phyloP scores from a whole-genome alignment of 2,329 filamentous ascomycete genomes.

The Sporothrix phasma region DNA sequence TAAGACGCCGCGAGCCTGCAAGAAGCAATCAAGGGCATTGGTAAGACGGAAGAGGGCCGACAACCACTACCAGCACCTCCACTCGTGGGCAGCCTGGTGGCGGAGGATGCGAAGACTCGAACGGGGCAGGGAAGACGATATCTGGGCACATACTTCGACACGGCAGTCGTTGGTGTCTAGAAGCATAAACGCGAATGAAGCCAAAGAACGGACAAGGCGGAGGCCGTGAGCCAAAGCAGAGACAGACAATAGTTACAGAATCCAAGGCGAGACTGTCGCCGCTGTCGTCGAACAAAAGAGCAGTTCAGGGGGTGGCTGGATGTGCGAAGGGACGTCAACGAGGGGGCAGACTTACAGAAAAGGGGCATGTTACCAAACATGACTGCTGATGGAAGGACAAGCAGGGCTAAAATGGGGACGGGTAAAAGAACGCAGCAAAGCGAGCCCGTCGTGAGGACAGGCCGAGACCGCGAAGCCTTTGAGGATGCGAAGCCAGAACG shows the following conservation, averaged over 20 bases:
- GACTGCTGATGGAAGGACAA: constrained; percentile 13
- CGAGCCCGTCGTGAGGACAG: neutral
- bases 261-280: neutral
- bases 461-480: neutral
- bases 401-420: neutral
- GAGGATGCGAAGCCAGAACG: neutral
- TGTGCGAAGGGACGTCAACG: neutral
- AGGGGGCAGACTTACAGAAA: constrained; percentile 29
- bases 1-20: neutral
- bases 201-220: neutral
- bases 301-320: neutral
- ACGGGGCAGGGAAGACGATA: neutral
- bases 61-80: neutral
- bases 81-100: neutral
- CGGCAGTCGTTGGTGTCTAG: neutral
- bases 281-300: neutral
- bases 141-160: neutral
- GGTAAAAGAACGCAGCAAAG: neutral
- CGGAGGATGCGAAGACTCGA: neutral
- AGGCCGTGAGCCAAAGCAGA: neutral
- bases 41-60: neutral
- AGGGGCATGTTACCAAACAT: constrained; percentile 37
- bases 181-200: neutral
- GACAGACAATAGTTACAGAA: neutral
- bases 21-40: neutral